Percentiles rank a stretch among this genome's conserved stretches.
These are phyloP conservation scores for Pestalotiopsis sp. DNA, from an alignment of 2,329 filamentous ascomycete species.

Conservation along the genomic window DNA sequence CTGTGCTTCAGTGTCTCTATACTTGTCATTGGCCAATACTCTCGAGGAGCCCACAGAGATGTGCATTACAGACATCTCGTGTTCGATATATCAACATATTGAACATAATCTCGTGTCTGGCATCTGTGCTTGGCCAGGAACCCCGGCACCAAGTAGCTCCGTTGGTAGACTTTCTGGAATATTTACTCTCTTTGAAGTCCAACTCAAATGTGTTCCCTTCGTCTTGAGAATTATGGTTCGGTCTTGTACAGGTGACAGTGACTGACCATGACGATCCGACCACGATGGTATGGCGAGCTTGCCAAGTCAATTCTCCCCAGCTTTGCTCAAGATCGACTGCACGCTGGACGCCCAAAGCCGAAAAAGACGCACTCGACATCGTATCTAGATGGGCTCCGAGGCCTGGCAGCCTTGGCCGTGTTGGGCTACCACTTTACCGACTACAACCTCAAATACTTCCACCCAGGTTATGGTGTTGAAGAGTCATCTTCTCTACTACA, in stretches of 20 bases:
- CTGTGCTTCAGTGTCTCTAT: neutral
- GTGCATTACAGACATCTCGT: neutral
- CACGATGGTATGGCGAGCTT: neutral
- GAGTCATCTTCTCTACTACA: slow-evolving; percentile 38
- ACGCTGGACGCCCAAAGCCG: neutral
- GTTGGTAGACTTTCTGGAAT: too few relatives aligned
- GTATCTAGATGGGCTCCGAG: slow-evolving; percentile 53
- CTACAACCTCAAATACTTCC: slow-evolving; percentile 37
- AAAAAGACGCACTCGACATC: slow-evolving; percentile 40
- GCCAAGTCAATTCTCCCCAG: neutral
- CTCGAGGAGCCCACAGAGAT: neutral
- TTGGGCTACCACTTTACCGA: slow-evolving; percentile 44
- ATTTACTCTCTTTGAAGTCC: too few relatives aligned
- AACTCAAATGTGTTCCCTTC: neutral
- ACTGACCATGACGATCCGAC: neutral
- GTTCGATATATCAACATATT: neutral
- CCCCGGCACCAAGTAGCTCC: neutral
- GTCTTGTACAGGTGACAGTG: neutral
- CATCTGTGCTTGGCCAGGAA: neutral
- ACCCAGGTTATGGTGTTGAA: slow-evolving; percentile 37
- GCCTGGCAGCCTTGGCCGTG: slow-evolving; percentile 49
- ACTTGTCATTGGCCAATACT: neutral
- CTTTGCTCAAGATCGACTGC: neutral
- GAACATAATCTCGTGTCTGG: neutral
- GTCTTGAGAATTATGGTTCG: neutral